Conservation (phyloP, 768 basidiomycete species). For the Leccinellum albellum region DNA sequence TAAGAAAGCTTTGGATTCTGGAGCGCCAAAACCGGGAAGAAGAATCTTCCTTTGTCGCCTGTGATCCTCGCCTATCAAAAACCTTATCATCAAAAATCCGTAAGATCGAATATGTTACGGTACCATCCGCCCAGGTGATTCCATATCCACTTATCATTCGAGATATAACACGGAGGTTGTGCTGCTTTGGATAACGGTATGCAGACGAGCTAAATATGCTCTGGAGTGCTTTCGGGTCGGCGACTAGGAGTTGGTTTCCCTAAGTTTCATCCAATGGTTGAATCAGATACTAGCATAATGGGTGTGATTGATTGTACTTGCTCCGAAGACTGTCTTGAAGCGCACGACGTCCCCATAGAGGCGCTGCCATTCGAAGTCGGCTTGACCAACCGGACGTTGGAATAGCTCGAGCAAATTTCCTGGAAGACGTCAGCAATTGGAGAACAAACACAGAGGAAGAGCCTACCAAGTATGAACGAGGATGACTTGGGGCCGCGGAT, state of each 20-base stretch:
- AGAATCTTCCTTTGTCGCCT: conserved; percentile 53
- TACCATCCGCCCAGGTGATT: conserved; percentile 42
- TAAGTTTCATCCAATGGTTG: conserved; percentile 11
- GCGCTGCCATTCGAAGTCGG: conserved; percentile 30
- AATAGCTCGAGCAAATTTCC: conserved; percentile 31
- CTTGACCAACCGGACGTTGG: conserved; percentile 23
- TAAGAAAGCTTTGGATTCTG: conserved; percentile 49
- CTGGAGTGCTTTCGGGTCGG: conserved; percentile 45
- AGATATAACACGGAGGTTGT: conserved; percentile 21
- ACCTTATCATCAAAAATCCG: conserved; percentile 9
- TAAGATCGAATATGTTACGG: not conserved
- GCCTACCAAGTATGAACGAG: conserved; percentile 21
- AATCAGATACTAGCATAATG: conserved; percentile 8
- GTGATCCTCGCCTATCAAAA: conserved; percentile 37
- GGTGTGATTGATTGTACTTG: not conserved
- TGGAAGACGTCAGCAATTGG: conserved; percentile 23
- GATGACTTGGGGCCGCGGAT: conserved; percentile 22
- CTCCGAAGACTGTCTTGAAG: conserved; percentile 28
- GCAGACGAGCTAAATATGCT: conserved; percentile 40
- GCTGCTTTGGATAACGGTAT: conserved; percentile 41
- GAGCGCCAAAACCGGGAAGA: conserved; percentile 53
- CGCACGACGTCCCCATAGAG: conserved; percentile 29
- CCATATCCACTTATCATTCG: conserved; percentile 31
- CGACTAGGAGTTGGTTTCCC: conserved; percentile 45
- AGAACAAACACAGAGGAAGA: not conserved